phyloP scores from a whole-genome alignment of 2,329 filamentous ascomycete species.

The Exophiala aquamarina region DNA sequence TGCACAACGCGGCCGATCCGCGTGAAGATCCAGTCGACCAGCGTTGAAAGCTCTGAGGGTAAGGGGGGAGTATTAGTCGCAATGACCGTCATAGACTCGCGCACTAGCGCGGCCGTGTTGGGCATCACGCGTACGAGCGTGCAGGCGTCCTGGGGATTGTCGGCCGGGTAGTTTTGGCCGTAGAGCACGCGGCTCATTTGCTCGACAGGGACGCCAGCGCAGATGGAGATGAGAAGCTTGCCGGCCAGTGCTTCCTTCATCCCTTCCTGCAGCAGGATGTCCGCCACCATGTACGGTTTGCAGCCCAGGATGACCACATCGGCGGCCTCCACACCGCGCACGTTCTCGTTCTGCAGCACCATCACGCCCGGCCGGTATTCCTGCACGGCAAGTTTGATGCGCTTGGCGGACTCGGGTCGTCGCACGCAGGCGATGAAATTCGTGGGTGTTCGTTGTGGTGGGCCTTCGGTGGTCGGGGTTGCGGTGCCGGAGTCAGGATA shows the following conservation, averaged over 20 bases:
- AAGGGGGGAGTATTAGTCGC: constrained; percentile 55
- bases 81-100: constrained; percentile 82
- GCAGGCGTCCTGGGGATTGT: constrained; percentile 40
- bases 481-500: constrained; percentile 38
- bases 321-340: constrained; percentile 64
- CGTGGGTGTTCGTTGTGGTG: constrained; percentile 63
- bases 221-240: constrained; percentile 79
- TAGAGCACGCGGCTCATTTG: constrained; percentile 58
- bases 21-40: constrained; percentile 60
- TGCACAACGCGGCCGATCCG: constrained; percentile 39
- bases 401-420: constrained; percentile 66
- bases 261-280: constrained; percentile 59
- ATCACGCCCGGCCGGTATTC: constrained; percentile 59
- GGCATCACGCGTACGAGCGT: constrained; percentile 77
- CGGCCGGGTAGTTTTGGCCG: constrained; percentile 47
- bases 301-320: constrained; percentile 77
- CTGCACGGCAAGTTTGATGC: constrained; percentile 65
- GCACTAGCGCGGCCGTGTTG: constrained; percentile 76
- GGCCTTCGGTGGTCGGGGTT: constrained; percentile 33
- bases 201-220: constrained; percentile 70
- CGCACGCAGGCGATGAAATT: constrained; percentile 81
- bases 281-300: constrained; percentile 73
- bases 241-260: constrained; percentile 72
- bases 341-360: constrained; percentile 71
- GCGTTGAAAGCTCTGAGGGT: constrained; percentile 38